A percentile compares a stretch with the other conserved stretches of the same genome.
Evolutionary conservation across 2,329 filamentous ascomycete species (phyloP).

Genomic region (Botrytis pseudocinerea): DNA sequence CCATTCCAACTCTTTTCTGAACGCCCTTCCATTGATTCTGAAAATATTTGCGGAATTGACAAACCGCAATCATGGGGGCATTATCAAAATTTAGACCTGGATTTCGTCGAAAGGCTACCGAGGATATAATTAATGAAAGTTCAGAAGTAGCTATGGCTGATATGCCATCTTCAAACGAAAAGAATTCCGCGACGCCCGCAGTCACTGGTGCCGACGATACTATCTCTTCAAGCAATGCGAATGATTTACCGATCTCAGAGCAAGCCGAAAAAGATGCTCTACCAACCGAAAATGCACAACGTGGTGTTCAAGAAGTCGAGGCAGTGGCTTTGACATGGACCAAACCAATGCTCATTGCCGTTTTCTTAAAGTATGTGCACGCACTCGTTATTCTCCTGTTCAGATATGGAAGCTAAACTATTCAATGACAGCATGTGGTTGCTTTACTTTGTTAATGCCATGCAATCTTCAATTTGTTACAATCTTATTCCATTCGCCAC

Average conservation of each 20-base stretch:
- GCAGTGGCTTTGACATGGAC: slow-evolving; percentile 55
- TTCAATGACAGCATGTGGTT: slow-evolving; percentile 46
- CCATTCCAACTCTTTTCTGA: not conserved
- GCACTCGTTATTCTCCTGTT: not conserved
- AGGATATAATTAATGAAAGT: slow-evolving; percentile 22
- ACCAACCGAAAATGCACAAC: slow-evolving; percentile 33
- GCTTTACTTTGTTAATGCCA: slow-evolving; percentile 46
- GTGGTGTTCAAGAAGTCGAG: slow-evolving; percentile 52
- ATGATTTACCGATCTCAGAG: slow-evolving; percentile 1
- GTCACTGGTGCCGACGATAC: not conserved
- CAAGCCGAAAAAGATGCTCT: slow-evolving; percentile 27
- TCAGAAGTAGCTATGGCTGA: slow-evolving; percentile 18
- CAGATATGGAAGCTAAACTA: slow-evolving; percentile 16
- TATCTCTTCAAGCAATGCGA: slow-evolving; percentile 8
- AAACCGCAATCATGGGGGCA: slow-evolving; percentile 26
- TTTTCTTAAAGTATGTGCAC: slow-evolving; percentile 49
- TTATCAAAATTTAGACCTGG: slow-evolving; percentile 26
- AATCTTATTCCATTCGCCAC: slow-evolving; percentile 36
- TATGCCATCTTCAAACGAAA: slow-evolving; percentile 23
- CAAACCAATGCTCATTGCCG: slow-evolving; percentile 48
- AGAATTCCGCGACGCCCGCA: not conserved
- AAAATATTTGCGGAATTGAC: slow-evolving; percentile 16
- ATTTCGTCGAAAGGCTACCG: slow-evolving; percentile 24
- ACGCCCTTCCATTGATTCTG: not conserved
- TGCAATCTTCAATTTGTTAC: slow-evolving; percentile 43